Evolutionary conservation across 2,329 filamentous ascomycete species (phyloP), one percentile per base, ranked within the genome.

Genomic region (Xylariaceae sp.): DNA sequence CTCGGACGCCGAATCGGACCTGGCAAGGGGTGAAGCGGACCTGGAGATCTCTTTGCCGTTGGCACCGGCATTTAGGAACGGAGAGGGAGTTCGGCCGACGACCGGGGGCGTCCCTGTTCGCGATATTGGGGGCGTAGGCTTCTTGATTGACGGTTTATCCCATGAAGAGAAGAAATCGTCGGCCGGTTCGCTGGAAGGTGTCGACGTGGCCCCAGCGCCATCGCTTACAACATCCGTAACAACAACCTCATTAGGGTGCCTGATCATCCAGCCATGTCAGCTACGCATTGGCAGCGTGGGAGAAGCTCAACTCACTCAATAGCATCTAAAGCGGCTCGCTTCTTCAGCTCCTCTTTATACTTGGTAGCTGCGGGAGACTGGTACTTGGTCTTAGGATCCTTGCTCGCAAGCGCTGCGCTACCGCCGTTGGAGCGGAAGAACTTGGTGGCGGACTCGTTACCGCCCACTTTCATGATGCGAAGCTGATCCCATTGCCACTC

Each of bases 401-500:
- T 98, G 85, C 92, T 97, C 67, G 92, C 92, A 60, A 99, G 85
- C 53, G 94, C 94, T 46, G 94, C 93, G 36, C 91, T 93, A 60
- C 95, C 95, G 63, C 95, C 95, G 73, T 99, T 95, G 68, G 92
- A 89, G 78, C 97, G 93, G 81, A 98, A 99, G 81, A 92, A 99
- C 78, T 96, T 97, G 71, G 93, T 97, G 45, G 95, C 95, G 56
- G 92, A 96, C 78, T 98, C 94, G 72, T 99, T 99, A 56, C 95
- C 95, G 65, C 95, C 95, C 14, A 98, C 92, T 79, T 99, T 99
- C 94, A 99, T 98, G 56, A 94, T 78, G 49, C 95, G 90, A 59
- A 99, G 84, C 75, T 99, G 95, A 67, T 97, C 92, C 95, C 95
- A 99, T 90, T 97, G 92, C 95, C 95, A 99, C 80, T 91, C 88